Evolutionary conservation across 805 yeast genomes (phyloP).

Genomic region (Yarrowia bubula): DNA sequence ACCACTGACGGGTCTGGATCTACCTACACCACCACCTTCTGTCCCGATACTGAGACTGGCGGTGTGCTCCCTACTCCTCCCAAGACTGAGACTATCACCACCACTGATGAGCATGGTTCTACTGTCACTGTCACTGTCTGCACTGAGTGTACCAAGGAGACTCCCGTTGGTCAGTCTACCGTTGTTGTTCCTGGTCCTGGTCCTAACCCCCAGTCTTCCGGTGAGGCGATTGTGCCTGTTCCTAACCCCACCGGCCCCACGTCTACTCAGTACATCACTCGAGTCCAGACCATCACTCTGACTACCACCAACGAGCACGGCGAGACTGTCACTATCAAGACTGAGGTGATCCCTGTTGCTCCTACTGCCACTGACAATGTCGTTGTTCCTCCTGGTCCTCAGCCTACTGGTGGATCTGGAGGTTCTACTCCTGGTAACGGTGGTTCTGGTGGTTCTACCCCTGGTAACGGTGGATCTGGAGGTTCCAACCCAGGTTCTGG

Average conservation of each 20-base stretch:
- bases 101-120: conserved; percentile 5
- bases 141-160: background rate
- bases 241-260: background rate
- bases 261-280: background rate
- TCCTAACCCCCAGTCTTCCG: background rate
- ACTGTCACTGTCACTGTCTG: background rate
- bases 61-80: background rate
- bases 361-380: background rate
- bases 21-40: background rate
- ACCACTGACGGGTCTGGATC: background rate
- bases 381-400: background rate
- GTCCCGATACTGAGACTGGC: background rate
- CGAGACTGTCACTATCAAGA: background rate
- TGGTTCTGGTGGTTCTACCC: background rate
- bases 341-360: background rate
- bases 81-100: conserved; percentile 3
- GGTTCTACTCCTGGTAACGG: background rate
- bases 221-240: background rate
- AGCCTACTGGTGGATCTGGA: background rate
- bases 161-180: background rate
- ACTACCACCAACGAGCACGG: background rate
- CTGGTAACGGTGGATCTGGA: background rate
- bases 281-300: background rate
- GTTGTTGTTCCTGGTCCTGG: background rate
- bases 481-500: background rate